Conservation (phyloP, 2,329 filamentous ascomycete genomes). For the Aspergillus carbonarius region DNA sequence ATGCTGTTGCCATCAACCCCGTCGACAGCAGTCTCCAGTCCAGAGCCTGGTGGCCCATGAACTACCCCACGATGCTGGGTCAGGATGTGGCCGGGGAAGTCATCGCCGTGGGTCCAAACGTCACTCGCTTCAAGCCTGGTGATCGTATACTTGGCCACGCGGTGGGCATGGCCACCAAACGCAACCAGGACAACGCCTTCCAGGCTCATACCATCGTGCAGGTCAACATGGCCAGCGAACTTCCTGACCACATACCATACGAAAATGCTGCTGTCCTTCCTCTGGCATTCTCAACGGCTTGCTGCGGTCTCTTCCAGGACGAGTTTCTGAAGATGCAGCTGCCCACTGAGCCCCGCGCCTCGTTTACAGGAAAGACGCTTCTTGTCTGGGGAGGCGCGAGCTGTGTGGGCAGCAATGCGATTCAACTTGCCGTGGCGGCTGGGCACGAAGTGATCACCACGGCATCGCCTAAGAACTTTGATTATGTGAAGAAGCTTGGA, state of each 20-base stretch:
- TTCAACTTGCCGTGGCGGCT: slow-evolving; percentile 44
- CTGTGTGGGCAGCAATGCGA: slow-evolving; percentile 46
- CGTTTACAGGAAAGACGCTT: slow-evolving; percentile 18
- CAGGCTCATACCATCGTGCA: slow-evolving; percentile 28
- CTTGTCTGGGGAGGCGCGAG: slow-evolving; percentile 56
- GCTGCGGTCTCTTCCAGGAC: slow-evolving; percentile 30
- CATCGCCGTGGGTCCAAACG: not conserved
- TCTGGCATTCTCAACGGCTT: slow-evolving; percentile 34
- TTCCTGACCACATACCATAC: slow-evolving; percentile 31
- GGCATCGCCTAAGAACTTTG: slow-evolving; percentile 45
- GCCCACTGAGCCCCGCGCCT: slow-evolving; percentile 15
- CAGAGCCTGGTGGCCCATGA: slow-evolving; percentile 9
- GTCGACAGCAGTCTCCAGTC: slow-evolving; percentile 16
- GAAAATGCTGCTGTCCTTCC: slow-evolving; percentile 37
- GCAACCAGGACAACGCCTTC: slow-evolving; percentile 19
- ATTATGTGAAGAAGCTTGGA: slow-evolving; percentile 46
- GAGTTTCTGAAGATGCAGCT: slow-evolving; percentile 20
- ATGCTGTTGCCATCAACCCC: slow-evolving; percentile 14
- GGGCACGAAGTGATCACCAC: slow-evolving; percentile 45
- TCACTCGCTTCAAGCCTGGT: slow-evolving; percentile 11
- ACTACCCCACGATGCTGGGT: slow-evolving; percentile 13
- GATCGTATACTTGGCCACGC: slow-evolving; percentile 11
- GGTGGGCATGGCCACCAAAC: slow-evolving; percentile 2
- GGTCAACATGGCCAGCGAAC: slow-evolving; percentile 13
- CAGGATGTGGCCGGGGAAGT: slow-evolving; percentile 14